These are phyloP conservation scores for Mucuna pruriens DNA, from an alignment of 306 rosid species.

Conservation along the genomic window DNA sequence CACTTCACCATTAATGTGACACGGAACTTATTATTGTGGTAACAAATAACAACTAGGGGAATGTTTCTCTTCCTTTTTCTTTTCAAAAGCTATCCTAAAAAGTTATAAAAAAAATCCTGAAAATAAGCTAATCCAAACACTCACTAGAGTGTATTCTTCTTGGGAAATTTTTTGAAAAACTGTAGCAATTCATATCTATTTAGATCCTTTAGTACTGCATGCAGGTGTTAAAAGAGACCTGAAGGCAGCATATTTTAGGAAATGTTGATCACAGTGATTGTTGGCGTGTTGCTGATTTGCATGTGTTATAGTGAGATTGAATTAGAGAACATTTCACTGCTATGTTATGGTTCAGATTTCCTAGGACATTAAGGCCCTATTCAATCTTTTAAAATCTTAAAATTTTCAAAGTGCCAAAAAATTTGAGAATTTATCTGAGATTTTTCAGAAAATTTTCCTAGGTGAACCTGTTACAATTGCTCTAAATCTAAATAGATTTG, in stretches of 20 bases:
- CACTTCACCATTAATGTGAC: background rate
- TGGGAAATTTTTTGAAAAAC: background rate
- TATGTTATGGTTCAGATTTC: background rate
- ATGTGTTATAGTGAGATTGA: too few species aligned
- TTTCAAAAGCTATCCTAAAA: background rate
- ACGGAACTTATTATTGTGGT: background rate
- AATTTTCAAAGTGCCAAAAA: background rate
- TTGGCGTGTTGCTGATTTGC: too few species aligned
- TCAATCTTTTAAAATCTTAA: background rate
- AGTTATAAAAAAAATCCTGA: background rate
- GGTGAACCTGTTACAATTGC: background rate
- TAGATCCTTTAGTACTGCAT: background rate
- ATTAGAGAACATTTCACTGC: background rate
- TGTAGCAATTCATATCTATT: background rate
- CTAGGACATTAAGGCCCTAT: background rate
- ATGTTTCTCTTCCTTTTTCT: background rate
- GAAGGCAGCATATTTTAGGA: background rate
- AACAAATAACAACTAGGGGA: too few species aligned
- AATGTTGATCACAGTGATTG: background rate
- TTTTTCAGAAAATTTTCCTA: background rate
- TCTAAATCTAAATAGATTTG: background rate
- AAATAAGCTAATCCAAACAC: background rate
- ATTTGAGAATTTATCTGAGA: background rate
- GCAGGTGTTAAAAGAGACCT: background rate
- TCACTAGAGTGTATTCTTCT: background rate